These are phyloP conservation scores for Colletotrichum graminicola DNA, from an alignment of 2,329 filamentous ascomycete species.

Conservation along the genomic window DNA sequence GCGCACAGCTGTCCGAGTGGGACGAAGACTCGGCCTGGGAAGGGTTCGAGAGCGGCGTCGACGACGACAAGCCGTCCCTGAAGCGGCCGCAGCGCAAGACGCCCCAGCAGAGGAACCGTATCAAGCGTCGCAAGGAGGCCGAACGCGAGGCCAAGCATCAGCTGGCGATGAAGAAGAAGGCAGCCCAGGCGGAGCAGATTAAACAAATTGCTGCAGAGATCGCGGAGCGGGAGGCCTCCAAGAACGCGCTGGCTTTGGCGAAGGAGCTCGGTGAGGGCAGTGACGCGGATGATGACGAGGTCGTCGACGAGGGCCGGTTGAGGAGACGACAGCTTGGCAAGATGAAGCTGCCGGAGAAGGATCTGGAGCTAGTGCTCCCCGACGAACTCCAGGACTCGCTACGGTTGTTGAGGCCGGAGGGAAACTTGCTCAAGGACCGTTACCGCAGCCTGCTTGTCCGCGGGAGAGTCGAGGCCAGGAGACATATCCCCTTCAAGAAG, in stretches of 20 bases:
- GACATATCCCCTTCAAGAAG: slow-evolving; percentile 83
- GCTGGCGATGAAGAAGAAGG: slow-evolving; percentile 77
- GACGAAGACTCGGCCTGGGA: slow-evolving; percentile 95
- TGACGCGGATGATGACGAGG: slow-evolving; percentile 63
- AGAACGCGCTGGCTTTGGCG: slow-evolving; percentile 54
- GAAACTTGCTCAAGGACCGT: slow-evolving; percentile 92
- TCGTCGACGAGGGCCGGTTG: slow-evolving; percentile 73
- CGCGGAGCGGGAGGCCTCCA: slow-evolving; percentile 65
- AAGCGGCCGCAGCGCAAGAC: slow-evolving; percentile 90
- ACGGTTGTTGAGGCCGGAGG: slow-evolving; percentile 88
- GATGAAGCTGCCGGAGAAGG: slow-evolving; percentile 79
- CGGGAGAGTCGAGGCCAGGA: slow-evolving; percentile 88
- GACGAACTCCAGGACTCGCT: slow-evolving; percentile 88
- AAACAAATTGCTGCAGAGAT: slow-evolving; percentile 77
- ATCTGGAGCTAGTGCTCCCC: slow-evolving; percentile 83
- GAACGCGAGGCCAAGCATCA: slow-evolving; percentile 83
- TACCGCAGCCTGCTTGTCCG: slow-evolving; percentile 90
- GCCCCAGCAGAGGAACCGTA: slow-evolving; percentile 85
- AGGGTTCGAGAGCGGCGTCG: slow-evolving; percentile 84
- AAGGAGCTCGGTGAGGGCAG: slow-evolving; percentile 51
- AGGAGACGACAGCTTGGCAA: slow-evolving; percentile 82
- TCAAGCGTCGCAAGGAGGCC: slow-evolving; percentile 88
- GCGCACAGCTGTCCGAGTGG: slow-evolving; percentile 75
- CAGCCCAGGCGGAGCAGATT: slow-evolving; percentile 78
- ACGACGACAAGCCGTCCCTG: slow-evolving; percentile 63